These are phyloP conservation scores for Metschnikowia lachancei DNA, from an alignment of 805 yeast species.

Conservation along the genomic window DNA sequence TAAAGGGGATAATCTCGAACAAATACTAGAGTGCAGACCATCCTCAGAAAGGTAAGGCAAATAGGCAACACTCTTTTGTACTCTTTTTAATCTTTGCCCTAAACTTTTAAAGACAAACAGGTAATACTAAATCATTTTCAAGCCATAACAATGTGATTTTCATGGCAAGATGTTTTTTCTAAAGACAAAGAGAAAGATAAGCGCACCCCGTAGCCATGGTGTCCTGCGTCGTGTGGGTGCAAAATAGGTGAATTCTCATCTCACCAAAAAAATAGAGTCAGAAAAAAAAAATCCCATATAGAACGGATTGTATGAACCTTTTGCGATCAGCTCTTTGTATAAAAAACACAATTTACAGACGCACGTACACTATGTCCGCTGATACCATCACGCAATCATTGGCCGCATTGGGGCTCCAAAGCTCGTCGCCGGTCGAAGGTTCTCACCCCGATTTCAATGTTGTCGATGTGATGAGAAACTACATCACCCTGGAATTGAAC, in stretches of 20 bases:
- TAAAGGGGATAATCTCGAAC: too few relatives aligned
- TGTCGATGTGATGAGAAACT: conserved; percentile 85
- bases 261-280: conserved; percentile 1
- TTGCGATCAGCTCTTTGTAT: conserved; percentile 7
- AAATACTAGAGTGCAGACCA: too few relatives aligned
- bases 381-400: conserved; percentile 35
- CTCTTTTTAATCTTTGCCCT: too few relatives aligned
- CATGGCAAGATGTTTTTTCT: too few relatives aligned
- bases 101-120: too few relatives aligned
- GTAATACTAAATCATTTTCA: too few relatives aligned
- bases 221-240: conserved; percentile 10
- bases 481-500: conserved; percentile 76
- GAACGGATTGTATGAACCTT: conserved; percentile 11
- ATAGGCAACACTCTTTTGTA: too few relatives aligned
- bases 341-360: conserved; percentile 6
- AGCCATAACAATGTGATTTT: too few relatives aligned
- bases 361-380: conserved; percentile 20
- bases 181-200: too few relatives aligned
- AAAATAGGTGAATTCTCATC: conserved; percentile 8
- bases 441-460: conserved; percentile 79
- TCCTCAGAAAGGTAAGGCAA: too few relatives aligned
- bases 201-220: too few relatives aligned
- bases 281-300: not conserved
- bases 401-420: conserved; percentile 34
- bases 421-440: conserved; percentile 41